Evolutionary conservation across 352 stramenopile genomes (phyloP).

Genomic region (Globisporangium echinulatum): DNA sequence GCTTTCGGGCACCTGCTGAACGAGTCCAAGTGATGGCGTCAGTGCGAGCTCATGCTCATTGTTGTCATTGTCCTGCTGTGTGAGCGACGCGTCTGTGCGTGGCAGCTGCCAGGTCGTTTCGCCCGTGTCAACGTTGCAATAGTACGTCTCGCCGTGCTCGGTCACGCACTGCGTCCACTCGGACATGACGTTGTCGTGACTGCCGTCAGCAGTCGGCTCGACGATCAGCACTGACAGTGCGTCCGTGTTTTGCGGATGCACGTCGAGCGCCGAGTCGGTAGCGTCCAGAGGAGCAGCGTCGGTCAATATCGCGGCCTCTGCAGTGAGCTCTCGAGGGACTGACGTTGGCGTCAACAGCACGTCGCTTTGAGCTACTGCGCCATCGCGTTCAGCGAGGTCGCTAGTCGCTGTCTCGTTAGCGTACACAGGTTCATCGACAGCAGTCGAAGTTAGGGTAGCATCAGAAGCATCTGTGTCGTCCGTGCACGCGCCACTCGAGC

Average conservation of each 20-base stretch:
- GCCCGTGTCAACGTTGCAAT: conserved; percentile 27
- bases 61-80: not conserved
- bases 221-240: conserved; percentile 7
- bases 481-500: too few relatives aligned
- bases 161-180: conserved; percentile 36
- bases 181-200: conserved; percentile 1
- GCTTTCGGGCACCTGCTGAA: conserved; percentile 17
- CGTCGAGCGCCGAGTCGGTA: not conserved
- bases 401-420: too few relatives aligned
- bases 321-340: too few relatives aligned
- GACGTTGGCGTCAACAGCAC: too few relatives aligned
- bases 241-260: conserved; percentile 5
- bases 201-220: not conserved
- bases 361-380: too few relatives aligned
- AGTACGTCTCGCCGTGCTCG: conserved; percentile 38
- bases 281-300: not conserved
- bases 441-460: too few relatives aligned
- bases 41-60: not conserved
- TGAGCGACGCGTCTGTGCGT: not conserved
- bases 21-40: conserved; percentile 5
- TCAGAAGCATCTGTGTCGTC: too few relatives aligned
- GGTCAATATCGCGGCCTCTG: not conserved
- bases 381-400: too few relatives aligned
- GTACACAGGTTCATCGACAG: too few relatives aligned
- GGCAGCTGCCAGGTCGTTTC: conserved; percentile 42